Evolutionary conservation across 208 protist genomes (phyloP), one percentile per base, ranked within the genome.

Genomic region (Wallacemonas sp.): DNA sequence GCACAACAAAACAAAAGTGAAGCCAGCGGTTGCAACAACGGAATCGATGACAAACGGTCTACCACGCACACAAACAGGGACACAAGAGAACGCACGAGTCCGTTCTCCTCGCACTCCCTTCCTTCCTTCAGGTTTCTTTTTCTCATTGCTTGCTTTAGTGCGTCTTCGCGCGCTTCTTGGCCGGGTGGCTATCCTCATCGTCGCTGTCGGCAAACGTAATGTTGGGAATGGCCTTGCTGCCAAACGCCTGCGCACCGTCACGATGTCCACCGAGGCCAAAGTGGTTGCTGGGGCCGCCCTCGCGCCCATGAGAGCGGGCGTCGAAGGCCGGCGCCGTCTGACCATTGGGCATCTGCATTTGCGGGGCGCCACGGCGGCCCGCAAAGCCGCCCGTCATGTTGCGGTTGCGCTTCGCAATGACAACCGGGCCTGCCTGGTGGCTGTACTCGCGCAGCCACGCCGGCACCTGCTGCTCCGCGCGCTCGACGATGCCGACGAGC

Each of bases 361-460:
- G 76, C 57, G 68, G 77, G 10, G 70, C 79, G 39, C 62, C 71
- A 49, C 80, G 76, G 7, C 72, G 72, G 7, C 67, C 48, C 3
- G 64, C 77, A 42, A 87, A 87, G 49, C 65, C 78, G 38, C 79
- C 82, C 66, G 70, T 84, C 67, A 84, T 77, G 66, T 86, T 86
- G 61, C 87, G 81, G 64, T 93, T 91, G 16, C 87, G 87, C 70
- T 85, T 86, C 33, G 71, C 57, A 2, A 59, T 57, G n/a, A 36
- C 48, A 38, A 67, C 65, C 66, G 70, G 57, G 55, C 70, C 67
- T 61, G 57, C 77, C 50, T 89, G 77, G 20, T 72, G 79, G 2
- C 77, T 64, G 87, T 87, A 96, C 67, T 93, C 86, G 12, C 74
- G 71, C 71, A 97, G 46, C 82, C 84, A 92, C 28, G 72, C 66